Evolutionary conservation across 352 stramenopile genomes (phyloP).

Genomic region (Phytophthora fragariae): DNA sequence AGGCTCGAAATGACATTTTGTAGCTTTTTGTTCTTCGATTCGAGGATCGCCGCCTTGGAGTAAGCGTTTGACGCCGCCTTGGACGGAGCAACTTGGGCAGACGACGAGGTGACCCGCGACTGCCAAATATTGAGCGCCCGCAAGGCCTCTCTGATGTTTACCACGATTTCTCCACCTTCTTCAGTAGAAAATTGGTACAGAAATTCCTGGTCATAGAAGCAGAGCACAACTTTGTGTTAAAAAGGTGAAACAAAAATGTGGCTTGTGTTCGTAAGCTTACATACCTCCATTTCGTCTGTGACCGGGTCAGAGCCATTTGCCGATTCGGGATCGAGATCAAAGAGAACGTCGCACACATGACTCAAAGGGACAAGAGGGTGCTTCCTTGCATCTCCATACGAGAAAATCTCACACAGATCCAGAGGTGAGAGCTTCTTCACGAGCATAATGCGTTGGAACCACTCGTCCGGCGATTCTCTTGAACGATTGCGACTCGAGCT

Average conservation of each 20-base stretch:
- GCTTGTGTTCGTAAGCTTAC: not conserved
- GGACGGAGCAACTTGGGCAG: not conserved
- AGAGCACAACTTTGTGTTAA: no score
- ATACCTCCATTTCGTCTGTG: conserved; percentile 63
- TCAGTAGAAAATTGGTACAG: conserved; percentile 62
- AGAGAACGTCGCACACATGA: conserved; percentile 65
- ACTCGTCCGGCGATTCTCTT: conserved; percentile 48
- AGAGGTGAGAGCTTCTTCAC: conserved; percentile 55
- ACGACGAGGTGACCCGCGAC: conserved; percentile 13
- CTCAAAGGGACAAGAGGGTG: conserved; percentile 52
- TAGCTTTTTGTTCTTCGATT: conserved; percentile 61
- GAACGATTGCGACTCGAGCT: not conserved
- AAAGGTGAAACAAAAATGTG: not conserved
- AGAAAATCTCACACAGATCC: conserved; percentile 67
- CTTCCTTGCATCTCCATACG: conserved; percentile 45
- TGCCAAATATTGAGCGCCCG: conserved; percentile 70
- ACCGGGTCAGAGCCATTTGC: conserved; percentile 45
- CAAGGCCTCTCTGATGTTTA: conserved; percentile 66
- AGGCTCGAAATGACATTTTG: conserved; percentile 48
- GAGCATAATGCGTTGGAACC: conserved; percentile 64
- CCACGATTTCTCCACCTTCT: conserved; percentile 45
- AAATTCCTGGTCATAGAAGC: conserved; percentile 37
- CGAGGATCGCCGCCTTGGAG: conserved; percentile 31
- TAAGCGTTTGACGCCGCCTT: conserved; percentile 22
- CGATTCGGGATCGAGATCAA: conserved; percentile 51